A percentile compares a stretch with the other conserved stretches of the same genome.
These are phyloP conservation scores for Parastagonospora nodorum DNA, from an alignment of 2,329 filamentous ascomycete species.

Conservation along the genomic window DNA sequence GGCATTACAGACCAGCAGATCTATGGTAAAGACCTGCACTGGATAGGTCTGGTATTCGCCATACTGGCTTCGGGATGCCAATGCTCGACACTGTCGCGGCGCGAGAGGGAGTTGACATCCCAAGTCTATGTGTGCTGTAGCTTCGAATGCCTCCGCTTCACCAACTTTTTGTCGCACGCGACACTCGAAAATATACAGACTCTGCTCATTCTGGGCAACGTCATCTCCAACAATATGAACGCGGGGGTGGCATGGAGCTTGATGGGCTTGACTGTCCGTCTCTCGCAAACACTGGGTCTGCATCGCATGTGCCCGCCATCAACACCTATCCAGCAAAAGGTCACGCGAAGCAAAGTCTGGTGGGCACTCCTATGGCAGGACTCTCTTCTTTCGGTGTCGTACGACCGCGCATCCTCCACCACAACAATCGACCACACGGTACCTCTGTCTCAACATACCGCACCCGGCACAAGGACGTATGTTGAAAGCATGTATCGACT, in stretches of 20 bases:
- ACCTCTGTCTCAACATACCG: conserved; percentile 47
- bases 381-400: conserved; percentile 66
- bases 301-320: conserved; percentile 63
- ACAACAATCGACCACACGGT: conserved; percentile 57
- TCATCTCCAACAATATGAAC: conserved; percentile 67
- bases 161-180: conserved; percentile 66
- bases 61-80: conserved; percentile 67
- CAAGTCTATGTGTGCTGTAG: conserved; percentile 70
- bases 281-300: conserved; percentile 64
- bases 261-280: conserved; percentile 62
- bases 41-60: conserved; percentile 65
- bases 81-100: conserved; percentile 61
- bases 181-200: conserved; percentile 67
- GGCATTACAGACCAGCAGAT: conserved; percentile 59
- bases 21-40: conserved; percentile 63
- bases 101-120: conserved; percentile 66
- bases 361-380: conserved; percentile 71
- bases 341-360: conserved; percentile 49
- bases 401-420: conserved; percentile 64
- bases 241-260: conserved; percentile 67
- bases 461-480: conserved; percentile 58
- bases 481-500: conserved; percentile 63
- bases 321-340: conserved; percentile 52
- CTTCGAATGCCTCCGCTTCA: conserved; percentile 67
- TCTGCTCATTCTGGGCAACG: conserved; percentile 65